These are phyloP conservation scores for Naganishia vishniacii DNA, from an alignment of 768 basidiomycete genomes.

Conservation along the genomic window DNA sequence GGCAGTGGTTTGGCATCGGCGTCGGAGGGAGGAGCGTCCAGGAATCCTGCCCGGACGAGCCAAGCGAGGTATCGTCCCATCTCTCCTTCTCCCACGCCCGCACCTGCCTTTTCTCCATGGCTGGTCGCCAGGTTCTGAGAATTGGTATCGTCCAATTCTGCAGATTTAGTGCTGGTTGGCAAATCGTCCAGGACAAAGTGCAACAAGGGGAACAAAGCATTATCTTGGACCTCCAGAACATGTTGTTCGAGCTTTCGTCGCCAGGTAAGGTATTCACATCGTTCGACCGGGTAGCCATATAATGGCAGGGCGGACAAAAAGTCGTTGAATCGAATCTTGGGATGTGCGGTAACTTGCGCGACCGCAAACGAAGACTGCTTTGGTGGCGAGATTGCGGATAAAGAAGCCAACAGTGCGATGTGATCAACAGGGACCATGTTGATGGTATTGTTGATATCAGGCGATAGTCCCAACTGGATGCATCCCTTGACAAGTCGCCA, in stretches of 20 bases:
- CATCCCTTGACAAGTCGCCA: constrained; percentile 99
- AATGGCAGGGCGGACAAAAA: constrained; percentile 65
- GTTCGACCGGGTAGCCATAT: constrained; percentile 73
- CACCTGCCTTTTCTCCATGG: constrained; percentile 49
- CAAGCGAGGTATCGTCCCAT: constrained; percentile 88
- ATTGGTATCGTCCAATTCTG: constrained; percentile 80
- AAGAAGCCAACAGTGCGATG: constrained; percentile 73
- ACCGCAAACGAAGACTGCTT: constrained; percentile 35
- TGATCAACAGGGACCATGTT: constrained; percentile 99
- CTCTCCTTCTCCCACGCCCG: constrained; percentile 67
- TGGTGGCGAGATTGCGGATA: constrained; percentile 62
- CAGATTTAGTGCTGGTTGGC: constrained; percentile 90
- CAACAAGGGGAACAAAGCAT: constrained; percentile 91
- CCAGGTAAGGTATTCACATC: constrained; percentile 88
- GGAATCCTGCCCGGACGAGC: constrained; percentile 78
- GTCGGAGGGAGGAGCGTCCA: constrained; percentile 52
- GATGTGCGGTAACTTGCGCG: constrained; percentile 73
- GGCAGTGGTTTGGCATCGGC: constrained; percentile 42
- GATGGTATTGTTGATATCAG: constrained; percentile 95
- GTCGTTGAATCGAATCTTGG: constrained; percentile 81
- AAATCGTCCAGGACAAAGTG: constrained; percentile 97
- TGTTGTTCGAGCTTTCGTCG: constrained; percentile 86
- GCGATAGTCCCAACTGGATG: constrained; percentile 88
- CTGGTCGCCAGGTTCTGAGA: constrained; percentile 60
- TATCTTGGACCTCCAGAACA: constrained; percentile 88